Conservation (phyloP, 2,329 filamentous ascomycete species). For the Trichoderma brevicompactum region DNA sequence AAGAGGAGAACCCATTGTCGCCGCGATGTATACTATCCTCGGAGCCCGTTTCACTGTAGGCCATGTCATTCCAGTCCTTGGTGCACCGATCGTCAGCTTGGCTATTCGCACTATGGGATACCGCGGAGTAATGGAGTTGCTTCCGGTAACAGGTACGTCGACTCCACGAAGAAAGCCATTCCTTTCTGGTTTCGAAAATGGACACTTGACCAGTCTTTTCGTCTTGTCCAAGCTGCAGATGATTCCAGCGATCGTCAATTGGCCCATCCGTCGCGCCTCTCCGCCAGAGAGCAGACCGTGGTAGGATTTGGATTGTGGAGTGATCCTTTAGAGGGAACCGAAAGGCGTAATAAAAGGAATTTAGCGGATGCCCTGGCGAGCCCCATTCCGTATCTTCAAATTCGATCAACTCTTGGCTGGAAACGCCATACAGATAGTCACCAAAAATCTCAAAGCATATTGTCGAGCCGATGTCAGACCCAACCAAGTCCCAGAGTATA, state of each 20-base stretch:
- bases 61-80: constrained; percentile 43
- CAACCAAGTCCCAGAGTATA: constrained; percentile 62
- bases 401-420: constrained; percentile 66
- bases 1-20: constrained; percentile 47
- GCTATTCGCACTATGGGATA: not conserved
- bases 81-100: not conserved
- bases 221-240: constrained; percentile 64
- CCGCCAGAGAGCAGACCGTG: constrained; percentile 56
- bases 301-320: constrained; percentile 50
- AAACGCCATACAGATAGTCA: constrained; percentile 69
- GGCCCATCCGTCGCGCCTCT: constrained; percentile 71
- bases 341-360: constrained; percentile 70
- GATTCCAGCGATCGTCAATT: constrained; percentile 75
- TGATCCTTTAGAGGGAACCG: constrained; percentile 59
- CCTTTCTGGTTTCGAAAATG: constrained; percentile 70
- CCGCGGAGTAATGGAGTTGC: constrained; percentile 50
- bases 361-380: constrained; percentile 48
- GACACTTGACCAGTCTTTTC: constrained; percentile 61
- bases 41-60: constrained; percentile 26
- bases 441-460: constrained; percentile 74
- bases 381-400: constrained; percentile 64
- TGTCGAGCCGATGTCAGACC: constrained; percentile 66
- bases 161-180: constrained; percentile 65
- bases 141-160: constrained; percentile 69
- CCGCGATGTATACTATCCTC: constrained; percentile 50